Evolutionary conservation across 108 stramenopile genomes (phyloP), one percentile per base, ranked within the genome.

Genomic region (Pinguiococcus pyrenoidosus): DNA sequence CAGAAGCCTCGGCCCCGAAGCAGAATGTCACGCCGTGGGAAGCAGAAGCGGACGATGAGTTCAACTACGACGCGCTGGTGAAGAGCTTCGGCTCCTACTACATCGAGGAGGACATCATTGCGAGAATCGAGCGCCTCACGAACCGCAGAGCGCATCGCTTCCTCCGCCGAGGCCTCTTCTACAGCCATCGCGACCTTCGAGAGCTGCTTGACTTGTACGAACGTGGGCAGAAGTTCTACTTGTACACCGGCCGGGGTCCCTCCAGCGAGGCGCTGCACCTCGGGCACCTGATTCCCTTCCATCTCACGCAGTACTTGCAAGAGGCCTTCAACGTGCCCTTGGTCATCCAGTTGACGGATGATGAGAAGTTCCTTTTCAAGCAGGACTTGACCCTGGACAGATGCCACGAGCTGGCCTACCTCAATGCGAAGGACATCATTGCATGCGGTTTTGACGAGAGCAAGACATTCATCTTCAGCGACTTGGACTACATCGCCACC

Each of bases 161-260:
- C 51, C 64, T 99, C 38, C 66, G 96, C 29, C 75, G 93, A n/a
- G 77, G 81, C 21, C 83, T 99, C 30, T 99, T 96, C 74, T 99
- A 96, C 68, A 84, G 83, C 21, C 96, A 99, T 72, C 82, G 96
- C 8, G 96, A 99, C 51, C 60, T 99, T 8, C 6, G 30, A 0
- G 29, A 83, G 60, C 61, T 96, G 55, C 57, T 78, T 36, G 86
- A 92, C 48, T 61, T 68, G 37, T 68, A 76, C 33, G 69, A 71
- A 37, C 22, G 30, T 12, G 75, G 75, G 3, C 52, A 66, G 38
- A 79, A 78, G 35, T 84, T 98, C 58, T 99, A 95, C 55, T 69
- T 99, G 38, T 99, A 99, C 78, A 99, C 96, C 1, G 96, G 96
- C 5, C 77, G 96, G 25, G 96, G 96, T 5, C 96, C 96, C n/a